Evolutionary conservation across 2,329 filamentous ascomycete genomes (phyloP), one percentile per base, ranked within the genome.

Genomic region (Didymella pinodella): DNA sequence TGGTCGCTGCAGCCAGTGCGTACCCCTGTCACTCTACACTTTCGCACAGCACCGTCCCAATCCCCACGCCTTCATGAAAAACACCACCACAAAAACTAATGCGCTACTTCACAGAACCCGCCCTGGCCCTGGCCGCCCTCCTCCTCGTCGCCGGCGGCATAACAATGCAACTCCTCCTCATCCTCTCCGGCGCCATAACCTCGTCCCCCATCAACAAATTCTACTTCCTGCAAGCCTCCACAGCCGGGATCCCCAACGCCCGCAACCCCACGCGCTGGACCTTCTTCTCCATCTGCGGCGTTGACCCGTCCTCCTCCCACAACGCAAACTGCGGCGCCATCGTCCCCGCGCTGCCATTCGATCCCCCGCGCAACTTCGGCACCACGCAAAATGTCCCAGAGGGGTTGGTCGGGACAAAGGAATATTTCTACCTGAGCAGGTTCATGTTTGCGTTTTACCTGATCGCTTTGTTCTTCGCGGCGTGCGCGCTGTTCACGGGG

Each of bases 371-470:
- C 40, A 90, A 88, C 77, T 95, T 88, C 71, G 80, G 78, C 67
- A 87, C 84, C 20, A 77, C 77, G 2, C 63, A 70, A 1, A 84
- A 84, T 58, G 77, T 89, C 2, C 87, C 87, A 2, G 46, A 72
- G 31, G 69, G 77, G 31, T 87, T 90, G 64, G 74, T 86, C 52
- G 82, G 82, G 36, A 79, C 80, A 10, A 82, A 87, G 66, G 86
- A 82, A 63, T 96, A 88, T 82, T 98, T 85, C 81, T 92, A 93
- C 79, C 84, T 95, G 74, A 96, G 92, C 81, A 87, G 94, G 40
- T 97, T 97, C 81, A 90, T 92, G 77, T 98, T 94, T 86, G 92
- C 93, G 36, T 95, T 97, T 78, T 91, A 91, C 81, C 82, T 98
- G 56, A 89, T 98, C 65, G 87, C 88, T 18, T 85, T 97, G 36